Base-by-base conservation (phyloP, 2,329 filamentous ascomycete genomes). In the Arachnomyces sp. region DNA sequence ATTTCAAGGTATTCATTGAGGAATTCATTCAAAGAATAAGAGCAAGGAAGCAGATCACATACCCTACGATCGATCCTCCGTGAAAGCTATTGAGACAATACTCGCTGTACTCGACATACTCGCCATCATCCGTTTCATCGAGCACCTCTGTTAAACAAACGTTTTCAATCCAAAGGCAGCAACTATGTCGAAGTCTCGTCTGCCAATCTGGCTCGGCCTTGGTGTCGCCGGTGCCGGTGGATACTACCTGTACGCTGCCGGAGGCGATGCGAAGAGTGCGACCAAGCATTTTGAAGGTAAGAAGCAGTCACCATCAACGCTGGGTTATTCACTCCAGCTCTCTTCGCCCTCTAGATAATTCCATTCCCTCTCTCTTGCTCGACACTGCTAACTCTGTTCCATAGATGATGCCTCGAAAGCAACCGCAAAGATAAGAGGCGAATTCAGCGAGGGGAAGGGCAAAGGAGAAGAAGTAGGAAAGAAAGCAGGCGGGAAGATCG, bases 161-260 rank as follows among this genome's bases (percentile, higher is more conserved):
- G 38, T 31, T 40, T n/a, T 38, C 13, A 36, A 13, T 30, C 33
- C 21, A 25, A 47, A 31, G 6, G 13, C 36, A 34, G 28, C 15
- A 42, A 57, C 30, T 31, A 62, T 63, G 60, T 56, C 60, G 14
- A 62, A 62, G 47, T 61, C 48, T 45, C 57, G 61, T 41, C 52
- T 57, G 28, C 52, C 54, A 13, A 41, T 65, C 30, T 64, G 59
- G 52, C 50, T 68, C 25, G 61, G 81, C 53, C 65, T 79, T 51
- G 76, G 72, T 44, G 79, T 77, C 49, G 82, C 75, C 25, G 78
- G 77, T 53, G 83, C 80, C 49, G 69, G 80, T 43, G 87, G 84
- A 32, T 96, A 95, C 74, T 96, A 96, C 72, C 76, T 96, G 47
- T 98, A 94, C 73, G 74, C 68, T 38, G 84, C 89, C 12, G 90